Evolutionary conservation across 768 basidiomycete species (phyloP), one percentile per base, ranked within the genome.

Genomic region (Candolleomyces aberdarensis): DNA sequence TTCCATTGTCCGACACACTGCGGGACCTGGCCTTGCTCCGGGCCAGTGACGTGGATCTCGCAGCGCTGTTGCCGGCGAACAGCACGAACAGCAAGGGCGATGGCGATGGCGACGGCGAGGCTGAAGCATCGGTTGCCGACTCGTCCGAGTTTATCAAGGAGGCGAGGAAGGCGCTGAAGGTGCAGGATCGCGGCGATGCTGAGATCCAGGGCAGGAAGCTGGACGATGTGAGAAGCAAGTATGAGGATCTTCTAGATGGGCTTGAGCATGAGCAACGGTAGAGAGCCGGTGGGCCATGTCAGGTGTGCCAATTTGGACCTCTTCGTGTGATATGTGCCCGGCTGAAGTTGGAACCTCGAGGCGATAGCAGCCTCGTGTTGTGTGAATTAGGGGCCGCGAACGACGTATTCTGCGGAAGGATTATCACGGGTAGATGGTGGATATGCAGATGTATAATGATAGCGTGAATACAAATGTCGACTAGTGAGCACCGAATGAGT

Each of bases 1-100:
- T 92, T 46, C 75, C 84, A 7, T 78, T 91, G 32, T 71, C 77
- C 60, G 80, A 85, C 59, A 85, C 84, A 7, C 78, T 92, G 41
- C 86, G 81, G 13, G 91, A 93, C 72, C 82, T 93, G 22, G 89
- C 91, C 5, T 71, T 90, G 36, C 74, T 92, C 19, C 83, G 87
- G 31, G 83, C 84, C 29, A 84, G 86, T 10, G 83, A 81, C 41
- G 48, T 74, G 17, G 74, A 78, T 63, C 59, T 79, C 57, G 71
- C 58, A 62, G 74, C 53, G 20, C 70, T 59, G 65, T 71, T 64
- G 9, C 65, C 62, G 19, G 20, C 41, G 5, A 44, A 58, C 26
- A 32, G 40, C 7, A 52, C 14, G 40, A 50, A 49, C 4, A n/a
- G 4, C n/a, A 60, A 41, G 11, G 56, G 50, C 26, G 22, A 46